Evolutionary conservation across 2,329 filamentous ascomycete genomes (phyloP).

Genomic region (Beauveria varroae): DNA sequence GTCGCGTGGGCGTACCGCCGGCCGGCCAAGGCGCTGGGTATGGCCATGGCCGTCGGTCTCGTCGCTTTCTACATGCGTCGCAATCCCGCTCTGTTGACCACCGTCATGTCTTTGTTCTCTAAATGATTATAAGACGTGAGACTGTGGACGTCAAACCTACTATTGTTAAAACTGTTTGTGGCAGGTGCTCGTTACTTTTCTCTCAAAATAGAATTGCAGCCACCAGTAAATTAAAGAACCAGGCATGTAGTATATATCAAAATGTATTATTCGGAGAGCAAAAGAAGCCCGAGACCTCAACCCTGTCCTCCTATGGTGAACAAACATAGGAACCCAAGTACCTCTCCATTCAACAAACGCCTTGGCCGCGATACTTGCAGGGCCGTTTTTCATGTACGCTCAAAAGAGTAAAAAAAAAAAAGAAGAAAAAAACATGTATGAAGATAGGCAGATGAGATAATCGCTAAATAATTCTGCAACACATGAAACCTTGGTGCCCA

Average conservation of each 20-base stretch:
- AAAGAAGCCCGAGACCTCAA: not conserved
- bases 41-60: slow-evolving; percentile 59
- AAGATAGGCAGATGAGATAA: not conserved
- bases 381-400: not conserved
- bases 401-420: not conserved
- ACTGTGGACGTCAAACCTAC: not conserved
- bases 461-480: not conserved
- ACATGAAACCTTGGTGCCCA: not conserved
- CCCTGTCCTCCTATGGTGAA: not conserved
- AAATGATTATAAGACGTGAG: not conserved
- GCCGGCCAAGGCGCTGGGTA: slow-evolving; percentile 52
- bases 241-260: not conserved
- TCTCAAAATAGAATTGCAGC: not conserved
- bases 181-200: not conserved
- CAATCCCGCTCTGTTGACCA: slow-evolving; percentile 26
- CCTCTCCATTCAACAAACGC: not conserved
- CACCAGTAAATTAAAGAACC: no score
- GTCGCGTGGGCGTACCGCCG: slow-evolving; percentile 57
- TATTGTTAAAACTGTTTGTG: not conserved
- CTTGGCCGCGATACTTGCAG: not conserved
- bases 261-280: not conserved
- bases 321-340: not conserved
- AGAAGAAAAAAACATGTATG: not conserved
- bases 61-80: slow-evolving; percentile 61
- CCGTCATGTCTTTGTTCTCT: slow-evolving; percentile 21